Base-by-base conservation (phyloP, 495 filamentous ascomycete species). In the Trichoderma parareesei region DNA sequence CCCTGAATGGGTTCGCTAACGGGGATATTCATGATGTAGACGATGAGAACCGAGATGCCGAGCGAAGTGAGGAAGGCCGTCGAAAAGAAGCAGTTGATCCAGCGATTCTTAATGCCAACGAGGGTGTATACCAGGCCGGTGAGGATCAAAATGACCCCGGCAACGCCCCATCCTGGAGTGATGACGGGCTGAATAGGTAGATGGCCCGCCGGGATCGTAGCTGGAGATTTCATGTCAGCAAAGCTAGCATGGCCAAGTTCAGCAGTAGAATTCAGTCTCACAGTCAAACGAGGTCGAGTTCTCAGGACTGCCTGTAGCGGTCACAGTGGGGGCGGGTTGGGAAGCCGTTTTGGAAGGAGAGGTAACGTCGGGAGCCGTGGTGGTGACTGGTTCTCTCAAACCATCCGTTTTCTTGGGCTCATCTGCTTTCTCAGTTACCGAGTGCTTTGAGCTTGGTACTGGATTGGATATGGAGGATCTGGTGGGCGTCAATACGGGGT, bases 11-110 rank as follows among this genome's bases (percentile, higher is more conserved):
- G 91, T 69, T 88, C 76, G 66, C 76, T 81, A 59, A 96, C 84
- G 0, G 93, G 92, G 2, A 87, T 88, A 61, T 81, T 87, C 88
- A 93, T 94, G 59, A 97, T 89, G 71, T 97, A 98, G 55, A 94
- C 74, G 66, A 98, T 93, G 9, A 98, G 76, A 27, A 96, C 90
- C 0, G 88, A 87, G 6, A 93, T 88, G 13, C 89, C 84, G 38
- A 97, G 76, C 67, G 85, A 84, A 16, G 83, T 80, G 13, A 96
- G 75, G 69, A 89, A 92, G 4, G 85, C 90, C 1, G 88, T 82
- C 5, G 91, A 93, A 60, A 96, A 79, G 71, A 89, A 96, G 35
- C 93, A 87, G 71, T 94, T 87, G 2, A 96, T 73, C 85, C 87
- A 88, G 84, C 85, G 81, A 68, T 92, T 89, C 74, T 90, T 92